Base-by-base conservation (phyloP, 1,284 basidiomycete species). In the Fomitopsis pinicola region DNA sequence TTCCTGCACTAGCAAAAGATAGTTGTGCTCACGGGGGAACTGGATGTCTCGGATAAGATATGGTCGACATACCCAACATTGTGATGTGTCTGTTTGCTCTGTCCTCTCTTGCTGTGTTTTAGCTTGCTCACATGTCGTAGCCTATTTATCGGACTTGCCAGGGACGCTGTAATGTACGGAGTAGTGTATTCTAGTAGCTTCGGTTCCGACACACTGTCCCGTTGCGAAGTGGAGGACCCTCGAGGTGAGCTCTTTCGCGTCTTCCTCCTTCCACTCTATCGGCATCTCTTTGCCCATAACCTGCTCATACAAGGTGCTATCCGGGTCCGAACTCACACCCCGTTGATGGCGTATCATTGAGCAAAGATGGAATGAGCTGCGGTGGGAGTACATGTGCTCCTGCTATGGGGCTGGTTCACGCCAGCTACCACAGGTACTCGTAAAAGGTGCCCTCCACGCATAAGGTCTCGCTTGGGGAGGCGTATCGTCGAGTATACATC, bases 241-340 rank as follows among this genome's bases (percentile, higher is more conserved):
- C 14, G 14, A 15, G 38, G 38, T 40, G 38, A 40, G 38, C 22
- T 40, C 38, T 12, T 6, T 40, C 30, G 30, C 33, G 33, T 28
- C n/a, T 5, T 38, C 9, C 35, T 22, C 17, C 26, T 7, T 9
- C 14, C 19, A 19, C 19, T 15, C 36, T 54, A 15, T 33, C n/a
- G 3, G 33, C 28, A 7, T 19, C 52, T 26, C 8, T 9, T 6
- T 40, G 52, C 44, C 14, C 62, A 12, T 56, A 26, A 26, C 30
- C 60, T 82, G 90, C 89, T 90, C 80, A 85, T 89, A 88, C 59
- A 88, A 91, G 90, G 90, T 92, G 88, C 90, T 87, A 75, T 78
- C 70, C 83, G 83, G 85, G 83, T 79, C 65, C 70, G 78, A 91
- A 80, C 69, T 69, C 75, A 77, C 81, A 82, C 77, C 82, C 84